Base-by-base conservation (phyloP, 164 flowering plant genomes). In the Tetrastigma voinierianum region DNA sequence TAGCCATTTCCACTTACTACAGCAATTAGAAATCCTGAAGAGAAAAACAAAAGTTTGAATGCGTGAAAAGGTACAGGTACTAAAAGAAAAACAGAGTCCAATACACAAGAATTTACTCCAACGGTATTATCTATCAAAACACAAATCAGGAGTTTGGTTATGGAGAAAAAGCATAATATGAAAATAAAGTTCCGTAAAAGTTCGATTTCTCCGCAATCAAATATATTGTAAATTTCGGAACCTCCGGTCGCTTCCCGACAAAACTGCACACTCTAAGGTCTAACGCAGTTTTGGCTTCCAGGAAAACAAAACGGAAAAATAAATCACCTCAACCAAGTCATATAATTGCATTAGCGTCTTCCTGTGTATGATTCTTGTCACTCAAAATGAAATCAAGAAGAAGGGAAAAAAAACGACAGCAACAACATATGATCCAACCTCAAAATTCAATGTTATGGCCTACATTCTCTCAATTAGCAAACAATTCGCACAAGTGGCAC, bases 1-100 rank as follows among this genome's bases (percentile, higher is more conserved):
- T 90, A 40, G 93, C 91, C 99, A 95, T 95, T 69, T 59, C 51
- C 55, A 44, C 59, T 61, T 52, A 69, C 69, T 10, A 23, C 45
- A 10, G 18, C 46, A 71, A 54, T 45, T 10, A 59, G 24, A 51
- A 67, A 52, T 3, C 15, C 21, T 24, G 51, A 20, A 14, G 47
- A 63, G 2, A 32, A 7, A 46, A 44, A 59, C n/a, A 44, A 24
- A 15, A 25, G 49, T 43, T 15, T 2, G 0, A 24, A 46, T 64
- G 43, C 6, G 3, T 32, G 40, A 32, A 59, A 59, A 40, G 16
- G 16, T 1, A 59, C 47, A 23, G 46, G 24, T n/a, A n/a, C n/a
- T n/a, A n/a, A 18, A 10, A 45, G 6, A 2, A 32, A 21, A 19
- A 23, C 0, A 21, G 13, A n/a, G n/a, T 17, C 45, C n/a, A 60